phyloP scores from a whole-genome alignment of 164 flowering plant genomes.

The Vitis riparia region DNA sequence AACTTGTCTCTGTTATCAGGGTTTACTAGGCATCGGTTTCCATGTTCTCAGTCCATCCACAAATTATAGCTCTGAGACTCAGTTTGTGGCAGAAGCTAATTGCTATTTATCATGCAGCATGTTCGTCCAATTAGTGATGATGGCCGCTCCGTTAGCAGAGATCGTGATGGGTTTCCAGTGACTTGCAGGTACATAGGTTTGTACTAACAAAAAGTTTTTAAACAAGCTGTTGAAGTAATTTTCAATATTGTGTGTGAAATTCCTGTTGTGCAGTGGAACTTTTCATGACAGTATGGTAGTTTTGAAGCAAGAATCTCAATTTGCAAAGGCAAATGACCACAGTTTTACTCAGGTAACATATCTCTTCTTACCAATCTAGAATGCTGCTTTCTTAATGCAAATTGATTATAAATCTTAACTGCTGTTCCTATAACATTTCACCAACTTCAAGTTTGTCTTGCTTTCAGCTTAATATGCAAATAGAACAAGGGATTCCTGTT shows the following conservation, averaged over 20 bases:
- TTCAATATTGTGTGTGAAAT: conserved; percentile 1
- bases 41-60: not conserved
- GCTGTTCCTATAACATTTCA: not conserved
- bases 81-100: not conserved
- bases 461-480: conserved; percentile 75
- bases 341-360: conserved; percentile 72
- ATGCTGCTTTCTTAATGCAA: not conserved
- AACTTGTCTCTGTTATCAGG: not conserved
- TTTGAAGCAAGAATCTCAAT: conserved; percentile 85
- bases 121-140: conserved; percentile 70
- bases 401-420: not conserved
- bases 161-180: conserved; percentile 82
- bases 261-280: conserved; percentile 60
- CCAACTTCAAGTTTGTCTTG: conserved; percentile 10
- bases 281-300: conserved; percentile 83
- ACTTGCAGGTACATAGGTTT: conserved; percentile 75
- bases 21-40: not conserved
- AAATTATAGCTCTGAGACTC: not conserved
- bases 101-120: conserved; percentile 50
- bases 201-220: not conserved
- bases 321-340: conserved; percentile 63
- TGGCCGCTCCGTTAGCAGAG: conserved; percentile 74
- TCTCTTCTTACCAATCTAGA: not conserved
- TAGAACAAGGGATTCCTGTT: conserved; percentile 94
- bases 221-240: conserved; percentile 2